A percentile compares a stretch with the other conserved stretches of the same genome.
These are phyloP conservation scores for Akanthomyces muscarius DNA, from an alignment of 2,329 filamentous ascomycete genomes.

Conservation along the genomic window DNA sequence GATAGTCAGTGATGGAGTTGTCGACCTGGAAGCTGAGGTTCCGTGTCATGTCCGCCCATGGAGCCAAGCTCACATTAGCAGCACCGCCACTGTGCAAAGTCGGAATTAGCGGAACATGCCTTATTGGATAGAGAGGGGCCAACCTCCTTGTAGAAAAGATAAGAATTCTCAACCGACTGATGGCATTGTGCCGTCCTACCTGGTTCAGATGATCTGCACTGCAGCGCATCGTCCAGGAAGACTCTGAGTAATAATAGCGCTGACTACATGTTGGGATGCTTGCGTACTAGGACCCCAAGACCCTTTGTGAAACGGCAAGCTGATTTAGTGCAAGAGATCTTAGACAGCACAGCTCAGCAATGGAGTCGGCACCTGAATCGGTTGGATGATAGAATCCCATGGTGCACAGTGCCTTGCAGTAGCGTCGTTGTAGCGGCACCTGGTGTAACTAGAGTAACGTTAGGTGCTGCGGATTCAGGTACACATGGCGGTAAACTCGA, in stretches of 20 bases:
- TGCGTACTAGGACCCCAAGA: neutral
- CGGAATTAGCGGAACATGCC: neutral
- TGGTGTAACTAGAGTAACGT: neutral
- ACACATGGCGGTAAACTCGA: neutral
- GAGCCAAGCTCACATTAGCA: neutral
- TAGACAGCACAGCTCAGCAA: conserved; percentile 1
- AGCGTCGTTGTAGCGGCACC: neutral
- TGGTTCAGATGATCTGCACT: neutral
- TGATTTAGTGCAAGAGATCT: neutral
- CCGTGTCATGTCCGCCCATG: neutral
- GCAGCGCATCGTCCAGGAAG: neutral
- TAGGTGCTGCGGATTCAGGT: neutral
- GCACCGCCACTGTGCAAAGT: neutral
- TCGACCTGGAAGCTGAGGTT: too few relatives aligned
- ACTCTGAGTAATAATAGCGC: neutral
- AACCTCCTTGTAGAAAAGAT: too few relatives aligned
- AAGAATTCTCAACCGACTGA: too few relatives aligned
- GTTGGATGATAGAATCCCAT: neutral
- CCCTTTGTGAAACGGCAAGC: conserved; percentile 1
- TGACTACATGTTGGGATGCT: neutral
- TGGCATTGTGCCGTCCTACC: too few relatives aligned
- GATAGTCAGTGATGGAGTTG: too few relatives aligned
- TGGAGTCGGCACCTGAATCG: conserved; percentile 1
- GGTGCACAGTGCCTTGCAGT: conserved; percentile 1
- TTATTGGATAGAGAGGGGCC: neutral